Percentiles rank a stretch among this genome's conserved stretches.
Conservation (phyloP, 768 basidiomycete species). For the Trametes cinnabarina region DNA sequence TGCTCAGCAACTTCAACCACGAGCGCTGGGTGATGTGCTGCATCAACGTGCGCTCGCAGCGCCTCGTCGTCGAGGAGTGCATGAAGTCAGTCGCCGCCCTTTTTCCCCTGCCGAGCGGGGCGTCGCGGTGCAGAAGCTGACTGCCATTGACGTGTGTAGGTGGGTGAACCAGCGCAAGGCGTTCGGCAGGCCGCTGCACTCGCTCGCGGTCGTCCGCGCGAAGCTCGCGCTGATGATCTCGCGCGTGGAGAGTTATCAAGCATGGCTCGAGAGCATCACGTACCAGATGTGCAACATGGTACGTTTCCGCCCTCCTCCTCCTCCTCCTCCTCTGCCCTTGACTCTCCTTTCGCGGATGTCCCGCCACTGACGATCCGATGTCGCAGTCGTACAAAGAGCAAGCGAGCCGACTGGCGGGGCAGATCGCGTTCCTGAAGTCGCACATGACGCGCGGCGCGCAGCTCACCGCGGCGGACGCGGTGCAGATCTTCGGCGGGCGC, state of each 20-base stretch:
- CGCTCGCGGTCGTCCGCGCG: conserved; percentile 83
- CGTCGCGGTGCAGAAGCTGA: too few species aligned
- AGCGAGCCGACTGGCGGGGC: conserved; percentile 71
- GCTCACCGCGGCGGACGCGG: conserved; percentile 77
- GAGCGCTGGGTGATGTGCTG: conserved; percentile 93
- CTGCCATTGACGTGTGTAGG: conserved; percentile 31
- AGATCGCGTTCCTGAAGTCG: conserved; percentile 80
- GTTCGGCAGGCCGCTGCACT: conserved; percentile 84
- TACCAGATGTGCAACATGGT: conserved; percentile 89
- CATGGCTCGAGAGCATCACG: conserved; percentile 83
- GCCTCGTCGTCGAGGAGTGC: conserved; percentile 76
- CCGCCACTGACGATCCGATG: background rate
- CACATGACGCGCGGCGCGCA: conserved; percentile 72
- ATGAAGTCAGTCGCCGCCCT: conserved; percentile 49
- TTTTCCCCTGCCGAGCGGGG: too few species aligned
- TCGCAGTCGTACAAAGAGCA: conserved; percentile 67
- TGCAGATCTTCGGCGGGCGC: conserved; percentile 84
- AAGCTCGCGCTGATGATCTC: conserved; percentile 91
- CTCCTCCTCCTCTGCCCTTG: background rate
- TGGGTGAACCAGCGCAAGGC: conserved; percentile 89
- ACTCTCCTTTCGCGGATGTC: background rate
- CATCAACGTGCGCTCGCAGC: conserved; percentile 59
- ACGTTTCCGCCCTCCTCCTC: conserved; percentile 7
- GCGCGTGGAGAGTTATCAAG: conserved; percentile 73
- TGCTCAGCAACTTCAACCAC: conserved; percentile 83